These are phyloP conservation scores for Colletotrichum noveboracense DNA, from an alignment of 2,329 filamentous ascomycete genomes.

Conservation along the genomic window DNA sequence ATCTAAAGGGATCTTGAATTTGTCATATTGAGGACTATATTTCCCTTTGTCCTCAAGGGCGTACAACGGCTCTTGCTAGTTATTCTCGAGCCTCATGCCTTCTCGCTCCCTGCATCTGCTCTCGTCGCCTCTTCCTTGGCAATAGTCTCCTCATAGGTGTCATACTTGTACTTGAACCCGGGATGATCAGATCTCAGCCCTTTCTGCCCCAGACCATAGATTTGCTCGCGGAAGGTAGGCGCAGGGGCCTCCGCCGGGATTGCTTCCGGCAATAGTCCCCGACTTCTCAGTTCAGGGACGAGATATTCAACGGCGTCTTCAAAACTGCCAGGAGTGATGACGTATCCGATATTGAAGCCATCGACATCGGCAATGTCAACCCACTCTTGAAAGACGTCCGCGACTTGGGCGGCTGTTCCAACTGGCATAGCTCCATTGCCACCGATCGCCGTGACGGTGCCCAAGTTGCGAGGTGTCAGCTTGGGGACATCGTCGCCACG, in stretches of 20 bases:
- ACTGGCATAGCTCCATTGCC: conserved; percentile 39
- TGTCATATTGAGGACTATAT: neutral
- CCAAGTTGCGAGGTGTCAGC: conserved; percentile 48
- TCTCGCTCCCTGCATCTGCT: too few species aligned
- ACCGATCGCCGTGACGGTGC: conserved; percentile 44
- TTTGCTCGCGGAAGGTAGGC: conserved; percentile 2
- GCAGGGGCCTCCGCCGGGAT: neutral
- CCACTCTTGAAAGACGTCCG: conserved; percentile 49
- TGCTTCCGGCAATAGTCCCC: conserved; percentile 23
- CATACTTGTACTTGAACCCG: conserved; percentile 2
- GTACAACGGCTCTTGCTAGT: neutral
- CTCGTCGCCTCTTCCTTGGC: neutral
- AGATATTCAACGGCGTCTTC: conserved; percentile 35
- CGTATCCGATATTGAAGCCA: conserved; percentile 46
- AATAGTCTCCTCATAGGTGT: neutral
- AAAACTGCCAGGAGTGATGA: conserved; percentile 43
- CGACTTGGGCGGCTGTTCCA: conserved; percentile 44
- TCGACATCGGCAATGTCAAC: conserved; percentile 45
- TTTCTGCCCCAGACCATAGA: neutral
- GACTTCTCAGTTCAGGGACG: conserved; percentile 30
- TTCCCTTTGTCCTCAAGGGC: neutral
- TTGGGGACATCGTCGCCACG: conserved; percentile 46
- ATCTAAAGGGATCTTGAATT: too few species aligned
- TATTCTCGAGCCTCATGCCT: neutral
- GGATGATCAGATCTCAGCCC: neutral